Conservation (phyloP, 2,329 filamentous ascomycete genomes). For the Colletotrichum trifolii region DNA sequence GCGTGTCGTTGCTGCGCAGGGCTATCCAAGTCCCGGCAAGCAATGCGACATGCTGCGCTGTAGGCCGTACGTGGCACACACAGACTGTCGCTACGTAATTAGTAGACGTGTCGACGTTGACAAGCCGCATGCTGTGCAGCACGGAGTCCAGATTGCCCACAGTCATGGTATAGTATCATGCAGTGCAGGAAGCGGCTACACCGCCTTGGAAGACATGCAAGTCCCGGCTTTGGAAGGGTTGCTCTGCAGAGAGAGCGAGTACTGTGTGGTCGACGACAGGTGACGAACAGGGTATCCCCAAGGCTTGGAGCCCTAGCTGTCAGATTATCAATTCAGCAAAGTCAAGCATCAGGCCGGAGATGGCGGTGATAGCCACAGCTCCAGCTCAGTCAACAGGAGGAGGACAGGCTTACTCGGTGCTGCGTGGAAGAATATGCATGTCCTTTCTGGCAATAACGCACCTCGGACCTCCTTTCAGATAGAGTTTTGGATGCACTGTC, state of each 20-base stretch:
- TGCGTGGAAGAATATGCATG: neutral
- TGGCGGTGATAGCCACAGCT: slow-evolving; percentile 18
- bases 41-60: slow-evolving; percentile 11
- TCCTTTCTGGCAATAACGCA: neutral
- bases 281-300: slow-evolving; percentile 21
- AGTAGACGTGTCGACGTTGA: slow-evolving; percentile 8
- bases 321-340: slow-evolving; percentile 32
- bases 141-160: too few relatives aligned
- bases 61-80: slow-evolving; percentile 30
- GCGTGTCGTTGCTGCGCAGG: slow-evolving; percentile 17
- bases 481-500: slow-evolving; percentile 35
- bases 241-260: slow-evolving; percentile 5
- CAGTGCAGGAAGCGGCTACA: slow-evolving; percentile 22
- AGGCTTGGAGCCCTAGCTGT: slow-evolving; percentile 17
- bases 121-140: slow-evolving; percentile 8
- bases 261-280: slow-evolving; percentile 1
- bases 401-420: too few relatives aligned
- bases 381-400: too few relatives aligned
- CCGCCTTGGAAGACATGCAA: slow-evolving; percentile 30
- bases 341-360: slow-evolving; percentile 28
- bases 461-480: slow-evolving; percentile 34
- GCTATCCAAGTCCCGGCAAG: slow-evolving; percentile 32
- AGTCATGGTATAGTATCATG: too few relatives aligned
- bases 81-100: slow-evolving; percentile 13
- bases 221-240: slow-evolving; percentile 27